A percentile compares a stretch with the other conserved stretches of the same genome.
Evolutionary conservation across 108 stramenopile species (phyloP).

Genomic region (Conticribra weissflogii): DNA sequence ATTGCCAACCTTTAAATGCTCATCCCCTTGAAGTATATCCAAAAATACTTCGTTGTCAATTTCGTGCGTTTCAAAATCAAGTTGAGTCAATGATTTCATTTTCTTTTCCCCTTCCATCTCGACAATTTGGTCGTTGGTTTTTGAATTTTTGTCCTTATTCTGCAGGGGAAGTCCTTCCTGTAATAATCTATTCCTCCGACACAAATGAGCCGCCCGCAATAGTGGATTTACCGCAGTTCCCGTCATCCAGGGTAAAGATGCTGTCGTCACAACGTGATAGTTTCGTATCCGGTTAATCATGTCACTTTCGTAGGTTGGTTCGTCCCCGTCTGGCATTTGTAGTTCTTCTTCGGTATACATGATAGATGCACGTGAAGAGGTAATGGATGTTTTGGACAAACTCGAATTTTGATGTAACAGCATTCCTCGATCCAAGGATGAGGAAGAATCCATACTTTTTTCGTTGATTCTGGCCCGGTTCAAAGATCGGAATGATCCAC

Average conservation of each 20-base stretch:
- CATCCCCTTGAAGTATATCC: too few relatives aligned
- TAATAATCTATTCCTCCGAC: constrained; percentile 20
- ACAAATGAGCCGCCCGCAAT: constrained; percentile 62
- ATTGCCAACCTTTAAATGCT: too few relatives aligned
- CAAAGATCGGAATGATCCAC: too few relatives aligned
- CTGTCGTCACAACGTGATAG: constrained; percentile 49
- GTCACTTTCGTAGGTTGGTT: constrained; percentile 42
- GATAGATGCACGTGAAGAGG: not conserved
- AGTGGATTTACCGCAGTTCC: constrained; percentile 79
- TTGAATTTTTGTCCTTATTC: not conserved
- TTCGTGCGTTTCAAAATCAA: not conserved
- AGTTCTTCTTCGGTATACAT: constrained; percentile 37
- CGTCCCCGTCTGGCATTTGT: constrained; percentile 42
- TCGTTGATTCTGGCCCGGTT: too few relatives aligned
- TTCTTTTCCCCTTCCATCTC: not conserved
- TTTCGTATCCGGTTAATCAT: constrained; percentile 31
- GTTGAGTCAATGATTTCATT: constrained; percentile 7
- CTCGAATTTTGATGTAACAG: too few relatives aligned
- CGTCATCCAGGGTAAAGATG: constrained; percentile 84
- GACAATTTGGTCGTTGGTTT: not conserved
- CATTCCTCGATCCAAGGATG: too few relatives aligned
- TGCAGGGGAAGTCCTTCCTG: constrained; percentile 8
- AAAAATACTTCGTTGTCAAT: too few relatives aligned
- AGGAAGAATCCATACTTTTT: too few relatives aligned
- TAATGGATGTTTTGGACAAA: too few relatives aligned